phyloP scores from a whole-genome alignment of 2,329 filamentous ascomycete species.

The Diaporthe aspalathi region DNA sequence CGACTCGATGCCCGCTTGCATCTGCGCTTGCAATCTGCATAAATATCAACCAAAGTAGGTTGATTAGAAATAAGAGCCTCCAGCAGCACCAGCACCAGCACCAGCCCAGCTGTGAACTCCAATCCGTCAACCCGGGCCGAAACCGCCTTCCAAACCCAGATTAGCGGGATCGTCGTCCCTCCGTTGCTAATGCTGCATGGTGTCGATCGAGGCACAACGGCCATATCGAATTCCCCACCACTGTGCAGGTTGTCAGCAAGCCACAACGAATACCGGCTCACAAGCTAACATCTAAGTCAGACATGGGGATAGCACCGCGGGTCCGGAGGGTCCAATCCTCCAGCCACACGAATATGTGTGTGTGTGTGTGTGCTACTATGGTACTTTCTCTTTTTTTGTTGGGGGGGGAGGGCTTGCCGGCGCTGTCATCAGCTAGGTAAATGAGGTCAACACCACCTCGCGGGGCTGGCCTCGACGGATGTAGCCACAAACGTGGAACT shows the following conservation, averaged over 20 bases:
- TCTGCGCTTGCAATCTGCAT: neutral
- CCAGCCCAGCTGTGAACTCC: neutral
- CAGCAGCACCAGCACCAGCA: too few relatives aligned
- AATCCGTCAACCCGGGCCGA: slow-evolving; percentile 34
- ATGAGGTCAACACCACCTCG: slow-evolving; percentile 20
- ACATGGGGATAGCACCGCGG: neutral
- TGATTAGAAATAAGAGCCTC: neutral
- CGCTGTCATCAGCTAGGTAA: slow-evolving; percentile 11
- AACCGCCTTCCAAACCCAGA: slow-evolving; percentile 33
- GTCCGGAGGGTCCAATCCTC: neutral
- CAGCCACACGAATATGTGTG: neutral
- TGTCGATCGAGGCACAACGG: slow-evolving; percentile 30
- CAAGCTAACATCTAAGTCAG: neutral
- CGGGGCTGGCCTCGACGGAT: slow-evolving; percentile 7
- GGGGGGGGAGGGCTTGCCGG: slow-evolving; percentile 8
- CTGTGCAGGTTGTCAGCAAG: slow-evolving; percentile 17
- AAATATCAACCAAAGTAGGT: neutral
- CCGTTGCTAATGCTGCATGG: slow-evolving; percentile 19
- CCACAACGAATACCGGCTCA: neutral
- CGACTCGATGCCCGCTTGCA: too few relatives aligned
- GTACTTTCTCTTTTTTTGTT: neutral
- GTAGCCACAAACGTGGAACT: slow-evolving; percentile 27
- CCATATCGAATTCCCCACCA: slow-evolving; percentile 6
- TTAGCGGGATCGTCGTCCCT: slow-evolving; percentile 34
- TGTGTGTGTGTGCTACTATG: too few relatives aligned